Evolutionary conservation across 2,329 filamentous ascomycete genomes (phyloP), one percentile per base, ranked within the genome.

Genomic region (Macroventuria anomochaeta): DNA sequence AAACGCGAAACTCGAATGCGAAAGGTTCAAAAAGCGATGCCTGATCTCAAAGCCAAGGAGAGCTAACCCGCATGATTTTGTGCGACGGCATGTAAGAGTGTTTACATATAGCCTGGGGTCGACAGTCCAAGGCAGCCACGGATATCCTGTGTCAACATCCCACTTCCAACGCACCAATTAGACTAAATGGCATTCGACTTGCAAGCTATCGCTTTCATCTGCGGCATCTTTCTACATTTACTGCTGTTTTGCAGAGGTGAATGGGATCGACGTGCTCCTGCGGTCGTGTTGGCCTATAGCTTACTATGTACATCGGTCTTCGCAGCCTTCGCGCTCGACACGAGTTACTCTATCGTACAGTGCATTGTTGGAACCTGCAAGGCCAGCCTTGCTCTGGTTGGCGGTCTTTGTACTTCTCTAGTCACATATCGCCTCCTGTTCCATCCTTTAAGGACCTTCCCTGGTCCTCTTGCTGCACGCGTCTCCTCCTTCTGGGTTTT

Each of bases 401-500:
- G 32, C n/a, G 39, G 43, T n/a, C 10, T 43, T 1, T 33, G 18
- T 25, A 13, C 26, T 10, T 62, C 52, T 6, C 53, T 61, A 11
- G 12, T 34, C 1, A 12, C 33, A 0, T 64, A 64, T 42, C 59
- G 62, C 10, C 38, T 56, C 12, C 36, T 47, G 3, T 46, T 58
- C 17, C 61, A 61, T 20, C 56, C 44, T 5, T 33, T 61, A 15
- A 26, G 29, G 4, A 32, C 36, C 1, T 54, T 59, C 39, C 52
- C 56, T 23, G 58, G 61, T 20, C 61, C 58, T 5, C 23, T 29
- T 42, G 57, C 23, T 37, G 62, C 62, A n/a, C 53, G 46, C 12
- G 6, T 62, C 5, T 55, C 59, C 7, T 54, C 60, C 18, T 59
- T 58, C 26, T 67, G 62, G 62, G 36, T 49, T 0, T 21, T 62